Base-by-base conservation (phyloP, 768 basidiomycete species). In the Pleurotus sapidus region DNA sequence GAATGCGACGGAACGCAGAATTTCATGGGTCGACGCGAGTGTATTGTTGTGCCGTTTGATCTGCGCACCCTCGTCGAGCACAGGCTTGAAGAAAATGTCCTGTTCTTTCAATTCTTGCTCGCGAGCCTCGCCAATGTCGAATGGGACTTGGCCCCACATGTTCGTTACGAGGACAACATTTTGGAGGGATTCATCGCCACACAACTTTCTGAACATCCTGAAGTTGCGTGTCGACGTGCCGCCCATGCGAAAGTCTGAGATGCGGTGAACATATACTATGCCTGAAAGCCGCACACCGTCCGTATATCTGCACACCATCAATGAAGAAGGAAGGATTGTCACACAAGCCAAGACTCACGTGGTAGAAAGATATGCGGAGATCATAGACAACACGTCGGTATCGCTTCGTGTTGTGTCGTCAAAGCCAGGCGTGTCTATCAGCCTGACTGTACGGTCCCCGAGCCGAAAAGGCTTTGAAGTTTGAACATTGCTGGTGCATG, bases 251-350 rank as follows among this genome's bases (percentile, higher is more conserved):
- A 75, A 71, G 58, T 83, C 82, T 14, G 74, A 71, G 55, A 84
- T 84, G 2, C 81, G 77, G 62, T 82, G 82, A 67, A 82, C 72
- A 65, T 83, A 83, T 57, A 76, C 68, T 61, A 77, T 64, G 14
- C 76, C 76, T 1, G 68, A 67, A 20, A 77, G 68, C 60, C 68
- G 74, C 15, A 23, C 39, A 49, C 11, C 47, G 4, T 40, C 14
- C 24, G 20, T 12, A 23, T 17, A 17, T 12, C 38, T 37, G 14
- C 30, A 15, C 24, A 30, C 0, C 40, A 14, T 9, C 24, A 82
- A 24, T 25, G 18, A 15, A 18, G 17, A 34, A 27, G 14, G 20
- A 14, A 15, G 15, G 20, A 34, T 12, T 45, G 23, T 9, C 23
- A n/a, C 38, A 34, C 9, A 15, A 3, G 47, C 37, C 25, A 6